Conservation (phyloP, 2,329 filamentous ascomycete species). For the Calonectria crousiana region DNA sequence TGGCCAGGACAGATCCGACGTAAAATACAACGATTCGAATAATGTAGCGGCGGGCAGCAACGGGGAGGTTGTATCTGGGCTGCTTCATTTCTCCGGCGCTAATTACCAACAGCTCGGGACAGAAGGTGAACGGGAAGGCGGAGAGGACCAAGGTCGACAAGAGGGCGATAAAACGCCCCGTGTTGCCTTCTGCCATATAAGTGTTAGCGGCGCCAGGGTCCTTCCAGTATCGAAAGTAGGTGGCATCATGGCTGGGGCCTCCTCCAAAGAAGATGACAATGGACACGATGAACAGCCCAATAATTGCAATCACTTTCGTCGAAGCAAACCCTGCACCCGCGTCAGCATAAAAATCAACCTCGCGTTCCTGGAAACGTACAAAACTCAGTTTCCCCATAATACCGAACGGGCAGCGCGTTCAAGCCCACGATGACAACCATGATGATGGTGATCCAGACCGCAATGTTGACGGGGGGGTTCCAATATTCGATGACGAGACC, state of each 20-base stretch:
- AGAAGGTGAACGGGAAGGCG: conserved; percentile 74
- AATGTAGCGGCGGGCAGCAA: conserved; percentile 78
- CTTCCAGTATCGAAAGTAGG: conserved; percentile 74
- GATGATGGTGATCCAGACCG: conserved; percentile 25
- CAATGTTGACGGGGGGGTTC: conserved; percentile 28
- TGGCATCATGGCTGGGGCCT: conserved; percentile 73
- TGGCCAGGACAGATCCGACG: conserved; percentile 73
- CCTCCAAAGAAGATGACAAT: conserved; percentile 64
- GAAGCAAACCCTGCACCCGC: not conserved
- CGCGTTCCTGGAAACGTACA: not conserved
- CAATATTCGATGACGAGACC: conserved; percentile 38
- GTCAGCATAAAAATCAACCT: not conserved
- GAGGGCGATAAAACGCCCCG: conserved; percentile 68
- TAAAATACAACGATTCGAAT: conserved; percentile 79
- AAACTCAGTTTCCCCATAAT: conserved; percentile 4
- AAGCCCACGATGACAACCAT: not conserved
- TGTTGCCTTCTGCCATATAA: conserved; percentile 67
- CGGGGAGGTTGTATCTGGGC: conserved; percentile 73
- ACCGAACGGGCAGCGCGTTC: not conserved
- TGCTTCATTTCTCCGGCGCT: conserved; percentile 76
- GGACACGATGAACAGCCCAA: not conserved
- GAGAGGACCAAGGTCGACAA: conserved; percentile 59
- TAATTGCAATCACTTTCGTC: not conserved
- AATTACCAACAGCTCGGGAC: conserved; percentile 70
- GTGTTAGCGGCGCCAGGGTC: conserved; percentile 75